Base-by-base conservation (phyloP, 139 green algal species). In the Auxenochlorella protothecoides region DNA sequence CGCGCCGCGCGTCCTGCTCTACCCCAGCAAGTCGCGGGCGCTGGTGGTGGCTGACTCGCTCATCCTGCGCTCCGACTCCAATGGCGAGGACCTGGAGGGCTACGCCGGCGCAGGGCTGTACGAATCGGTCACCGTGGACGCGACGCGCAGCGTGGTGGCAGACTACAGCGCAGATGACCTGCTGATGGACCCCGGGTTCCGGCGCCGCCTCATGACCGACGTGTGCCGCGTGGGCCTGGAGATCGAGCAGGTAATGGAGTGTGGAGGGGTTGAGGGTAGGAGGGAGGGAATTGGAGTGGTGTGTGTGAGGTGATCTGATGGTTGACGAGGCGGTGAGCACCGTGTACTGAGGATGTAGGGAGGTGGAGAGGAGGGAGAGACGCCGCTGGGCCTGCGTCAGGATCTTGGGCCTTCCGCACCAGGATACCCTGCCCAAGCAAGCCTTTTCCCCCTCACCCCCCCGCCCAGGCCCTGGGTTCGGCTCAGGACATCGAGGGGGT, bases 401-500 rank as follows among this genome's bases (percentile, higher is more conserved):
- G 27, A 44, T 44, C 27, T 44, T 44, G 27, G 27, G 27, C 27
- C 27, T 1, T 44, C 27, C 27, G 27, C 27, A 44, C 27, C 27
- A 44, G 27, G 27, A 44, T 44, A 44, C 5, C 53, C 15, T 53
- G 14, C 66, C 61, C 13, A 7, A 5, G 16, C 14, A 51, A 5
- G 51, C 14, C 3, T 13, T 13, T 16, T 52, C n/a, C n/a, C 4
- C 5, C 3, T 2, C 0, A 53, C 44, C 6, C 16, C 7, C 44
- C 64, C 64, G 52, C 65, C 52, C 11, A 55, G 5, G 7, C 81
- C 10, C 79, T 89, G 54, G 83, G 75, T 14, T 80, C 70, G 9
- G 70, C 89, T 15, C 92, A 98, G 82, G 93, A 99, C 74, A 87
- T 99, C 61, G 95, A 99, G 81, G 95, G 95, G 4, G 88, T 92